Evolutionary conservation across 106 monocot genomes (phyloP).

Genomic region (Allium sativum): DNA sequence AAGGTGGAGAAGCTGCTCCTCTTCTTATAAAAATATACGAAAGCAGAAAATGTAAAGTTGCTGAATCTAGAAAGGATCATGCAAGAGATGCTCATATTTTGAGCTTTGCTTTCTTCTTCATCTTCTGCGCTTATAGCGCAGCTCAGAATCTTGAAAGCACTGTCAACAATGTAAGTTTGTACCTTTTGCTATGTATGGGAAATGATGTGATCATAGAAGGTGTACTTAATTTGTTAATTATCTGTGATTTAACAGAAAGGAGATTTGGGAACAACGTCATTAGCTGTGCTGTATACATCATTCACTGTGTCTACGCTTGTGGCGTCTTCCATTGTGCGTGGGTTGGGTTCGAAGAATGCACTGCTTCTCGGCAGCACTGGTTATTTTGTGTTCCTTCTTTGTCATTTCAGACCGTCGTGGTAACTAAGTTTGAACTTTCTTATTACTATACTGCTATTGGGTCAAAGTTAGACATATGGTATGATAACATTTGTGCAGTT

Average conservation of each 20-base stretch:
- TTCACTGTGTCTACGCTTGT: constrained; percentile 24
- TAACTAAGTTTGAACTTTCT: too few relatives aligned
- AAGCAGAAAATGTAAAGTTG: constrained; percentile 1
- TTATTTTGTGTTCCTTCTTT: constrained; percentile 22
- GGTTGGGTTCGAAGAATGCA: constrained; percentile 58
- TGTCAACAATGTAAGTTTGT: constrained; percentile 57
- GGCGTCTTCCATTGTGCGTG: constrained; percentile 49
- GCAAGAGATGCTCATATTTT: constrained; percentile 61
- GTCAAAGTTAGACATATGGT: too few relatives aligned
- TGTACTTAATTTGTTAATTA: too few relatives aligned
- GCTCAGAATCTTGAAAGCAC: constrained; percentile 92
- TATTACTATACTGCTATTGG: too few relatives aligned
- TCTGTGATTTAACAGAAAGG: constrained; percentile 29
- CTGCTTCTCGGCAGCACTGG: constrained; percentile 72
- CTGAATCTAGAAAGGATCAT: constrained; percentile 19
- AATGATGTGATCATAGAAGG: too few relatives aligned
- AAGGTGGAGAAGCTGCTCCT: constrained; percentile 21
- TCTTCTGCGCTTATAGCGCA: constrained; percentile 84
- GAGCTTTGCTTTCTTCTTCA: constrained; percentile 65
- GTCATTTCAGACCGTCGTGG: constrained; percentile 11
- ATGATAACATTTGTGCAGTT: too few relatives aligned
- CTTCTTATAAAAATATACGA: constrained; percentile 8
- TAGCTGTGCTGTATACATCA: constrained; percentile 75
- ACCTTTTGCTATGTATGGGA: too few relatives aligned
- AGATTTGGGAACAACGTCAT: constrained; percentile 68